These are phyloP conservation scores for Xerocomus spinulosus DNA, from an alignment of 768 basidiomycete genomes.

Conservation along the genomic window DNA sequence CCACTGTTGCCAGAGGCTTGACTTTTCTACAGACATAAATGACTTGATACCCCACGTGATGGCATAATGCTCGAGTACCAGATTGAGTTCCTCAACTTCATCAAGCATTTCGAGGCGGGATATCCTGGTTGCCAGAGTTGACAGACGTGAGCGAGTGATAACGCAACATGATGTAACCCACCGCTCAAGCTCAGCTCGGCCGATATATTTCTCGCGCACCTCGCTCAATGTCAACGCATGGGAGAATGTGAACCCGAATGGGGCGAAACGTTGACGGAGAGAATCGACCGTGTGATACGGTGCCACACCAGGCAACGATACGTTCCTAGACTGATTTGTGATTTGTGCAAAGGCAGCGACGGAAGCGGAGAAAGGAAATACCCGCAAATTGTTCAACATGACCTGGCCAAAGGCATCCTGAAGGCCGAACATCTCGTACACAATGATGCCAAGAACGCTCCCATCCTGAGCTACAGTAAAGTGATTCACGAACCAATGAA, in stretches of 20 bases:
- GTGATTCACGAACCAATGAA: constrained; percentile 68
- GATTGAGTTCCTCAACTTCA: constrained; percentile 90
- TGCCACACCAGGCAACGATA: constrained; percentile 68
- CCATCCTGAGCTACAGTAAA: constrained; percentile 26
- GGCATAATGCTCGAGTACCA: constrained; percentile 87
- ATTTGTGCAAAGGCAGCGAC: neutral
- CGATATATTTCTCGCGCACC: constrained; percentile 52
- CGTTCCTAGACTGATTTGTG: constrained; percentile 53
- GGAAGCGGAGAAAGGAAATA: constrained; percentile 25
- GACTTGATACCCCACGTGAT: constrained; percentile 58
- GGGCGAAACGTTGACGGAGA: constrained; percentile 54
- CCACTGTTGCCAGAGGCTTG: constrained; percentile 16
- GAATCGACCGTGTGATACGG: constrained; percentile 56
- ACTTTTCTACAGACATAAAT: neutral
- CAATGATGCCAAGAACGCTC: constrained; percentile 46
- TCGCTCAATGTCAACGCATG: constrained; percentile 64
- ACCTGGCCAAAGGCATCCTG: constrained; percentile 87
- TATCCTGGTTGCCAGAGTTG: constrained; percentile 45
- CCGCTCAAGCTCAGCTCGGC: constrained; percentile 52
- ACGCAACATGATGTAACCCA: constrained; percentile 23
- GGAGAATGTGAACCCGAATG: constrained; percentile 50
- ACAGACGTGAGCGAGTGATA: neutral
- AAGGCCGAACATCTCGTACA: constrained; percentile 94
- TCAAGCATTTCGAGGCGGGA: constrained; percentile 82
- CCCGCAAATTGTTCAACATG: constrained; percentile 86